Conservation (phyloP, 441 rosid genomes). For the Viola pubescens region DNA sequence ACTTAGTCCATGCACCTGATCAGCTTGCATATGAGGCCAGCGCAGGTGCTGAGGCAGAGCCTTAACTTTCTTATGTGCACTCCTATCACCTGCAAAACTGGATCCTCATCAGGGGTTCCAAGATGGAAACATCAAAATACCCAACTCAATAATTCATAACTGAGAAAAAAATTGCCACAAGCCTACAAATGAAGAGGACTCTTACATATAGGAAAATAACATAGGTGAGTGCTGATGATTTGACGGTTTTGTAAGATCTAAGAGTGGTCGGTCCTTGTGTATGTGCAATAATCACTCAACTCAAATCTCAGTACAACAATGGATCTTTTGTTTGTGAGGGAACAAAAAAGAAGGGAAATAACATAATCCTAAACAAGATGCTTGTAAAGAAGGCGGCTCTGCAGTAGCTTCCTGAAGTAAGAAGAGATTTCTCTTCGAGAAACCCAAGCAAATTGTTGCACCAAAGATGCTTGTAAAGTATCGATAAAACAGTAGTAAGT, state of each 20-base stretch:
- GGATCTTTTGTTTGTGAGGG: too few relatives aligned
- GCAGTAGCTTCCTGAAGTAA: not conserved
- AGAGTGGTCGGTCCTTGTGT: too few relatives aligned
- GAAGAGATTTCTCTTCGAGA: not conserved
- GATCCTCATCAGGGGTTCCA: not conserved
- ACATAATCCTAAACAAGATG: not conserved
- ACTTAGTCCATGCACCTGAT: slow-evolving; percentile 79
- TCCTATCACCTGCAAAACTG: slow-evolving; percentile 42
- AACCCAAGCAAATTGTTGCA: not conserved
- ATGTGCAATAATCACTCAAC: too few relatives aligned
- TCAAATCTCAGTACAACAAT: too few relatives aligned
- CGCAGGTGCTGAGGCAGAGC: slow-evolving; percentile 55
- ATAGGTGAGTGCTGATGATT: too few relatives aligned
- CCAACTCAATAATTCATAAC: not conserved
- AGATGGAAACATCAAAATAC: not conserved
- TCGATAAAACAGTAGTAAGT: not conserved
- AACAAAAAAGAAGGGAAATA: not conserved
- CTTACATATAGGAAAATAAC: too few relatives aligned
- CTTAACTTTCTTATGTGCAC: slow-evolving; percentile 33
- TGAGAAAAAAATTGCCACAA: not conserved
- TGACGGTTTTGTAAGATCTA: too few relatives aligned
- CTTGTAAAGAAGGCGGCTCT: not conserved
- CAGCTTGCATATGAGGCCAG: slow-evolving; percentile 90
- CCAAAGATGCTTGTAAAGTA: not conserved
- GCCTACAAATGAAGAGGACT: too few relatives aligned